phyloP scores from a whole-genome alignment of 768 basidiomycete genomes.

The Phallus indusiatus region DNA sequence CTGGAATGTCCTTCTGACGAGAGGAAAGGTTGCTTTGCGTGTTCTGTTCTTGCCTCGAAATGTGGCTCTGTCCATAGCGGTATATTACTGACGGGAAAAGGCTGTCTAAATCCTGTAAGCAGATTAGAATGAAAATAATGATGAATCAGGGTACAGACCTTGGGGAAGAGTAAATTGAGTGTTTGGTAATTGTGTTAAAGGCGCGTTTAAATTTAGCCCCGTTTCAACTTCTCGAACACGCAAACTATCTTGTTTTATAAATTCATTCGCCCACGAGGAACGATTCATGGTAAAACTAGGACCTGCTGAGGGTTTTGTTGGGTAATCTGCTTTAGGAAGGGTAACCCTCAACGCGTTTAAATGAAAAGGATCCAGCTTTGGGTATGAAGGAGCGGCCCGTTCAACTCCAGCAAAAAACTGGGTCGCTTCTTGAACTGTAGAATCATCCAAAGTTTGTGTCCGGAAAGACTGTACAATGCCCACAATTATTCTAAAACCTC shows the following conservation, averaged over 20 bases:
- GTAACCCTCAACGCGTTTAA: slow-evolving; percentile 27
- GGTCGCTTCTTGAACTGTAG: slow-evolving; percentile 52
- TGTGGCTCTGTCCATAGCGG: not conserved
- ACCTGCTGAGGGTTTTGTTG: slow-evolving; percentile 14
- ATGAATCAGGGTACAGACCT: not conserved
- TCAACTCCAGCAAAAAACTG: slow-evolving; percentile 47
- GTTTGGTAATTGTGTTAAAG: not conserved
- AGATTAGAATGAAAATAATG: not conserved
- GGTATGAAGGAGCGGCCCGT: slow-evolving; percentile 20
- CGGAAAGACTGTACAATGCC: slow-evolving; percentile 44
- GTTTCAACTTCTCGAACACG: slow-evolving; percentile 38
- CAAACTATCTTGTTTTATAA: slow-evolving; percentile 33
- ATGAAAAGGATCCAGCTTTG: slow-evolving; percentile 43
- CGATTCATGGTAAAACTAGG: not conserved
- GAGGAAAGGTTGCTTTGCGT: slow-evolving; percentile 14
- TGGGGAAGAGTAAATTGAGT: not conserved
- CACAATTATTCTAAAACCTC: slow-evolving; percentile 6
- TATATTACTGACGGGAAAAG: not conserved
- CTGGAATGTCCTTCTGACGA: slow-evolving; percentile 19
- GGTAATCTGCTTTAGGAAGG: slow-evolving; percentile 9
- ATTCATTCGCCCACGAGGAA: slow-evolving; percentile 57
- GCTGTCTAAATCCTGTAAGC: slow-evolving; percentile 17
- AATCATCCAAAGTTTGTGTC: slow-evolving; percentile 34
- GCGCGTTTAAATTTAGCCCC: not conserved
- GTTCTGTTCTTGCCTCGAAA: slow-evolving; percentile 9